These are phyloP conservation scores for Xylaria telfairii DNA, from an alignment of 495 filamentous ascomycete genomes.

Conservation along the genomic window DNA sequence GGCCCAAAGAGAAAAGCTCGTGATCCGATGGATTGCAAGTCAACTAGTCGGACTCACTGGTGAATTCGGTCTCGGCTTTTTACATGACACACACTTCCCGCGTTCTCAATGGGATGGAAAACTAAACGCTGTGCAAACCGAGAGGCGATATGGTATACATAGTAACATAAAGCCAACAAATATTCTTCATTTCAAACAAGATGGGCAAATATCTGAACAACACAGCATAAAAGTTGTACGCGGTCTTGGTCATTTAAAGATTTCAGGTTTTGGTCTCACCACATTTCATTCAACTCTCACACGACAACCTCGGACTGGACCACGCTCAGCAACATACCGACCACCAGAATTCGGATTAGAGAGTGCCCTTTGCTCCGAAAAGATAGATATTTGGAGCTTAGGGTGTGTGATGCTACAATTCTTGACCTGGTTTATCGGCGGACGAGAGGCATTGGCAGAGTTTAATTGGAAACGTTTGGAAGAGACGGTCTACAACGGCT, in stretches of 20 bases:
- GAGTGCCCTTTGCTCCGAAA: neutral
- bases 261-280: conserved; percentile 2
- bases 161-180: neutral
- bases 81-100: conserved; percentile 5
- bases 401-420: neutral
- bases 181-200: conserved; percentile 7
- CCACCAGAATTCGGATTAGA: neutral
- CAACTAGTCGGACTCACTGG: conserved; percentile 8
- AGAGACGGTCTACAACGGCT: neutral
- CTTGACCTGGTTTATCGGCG: conserved; percentile 1
- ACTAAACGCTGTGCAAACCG: neutral
- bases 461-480: neutral
- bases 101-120: no score
- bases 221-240: no score
- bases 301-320: neutral
- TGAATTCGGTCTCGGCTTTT: neutral
- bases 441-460: neutral
- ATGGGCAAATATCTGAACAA: neutral
- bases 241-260: conserved; percentile 1
- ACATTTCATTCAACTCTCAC: neutral
- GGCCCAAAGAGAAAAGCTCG: neutral
- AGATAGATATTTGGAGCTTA: conserved; percentile 11
- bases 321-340: neutral
- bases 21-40: neutral
- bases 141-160: conserved; percentile 5